Percentiles rank a stretch among this genome's conserved stretches.
phyloP scores from a whole-genome alignment of 306 rosid genomes.

The Potentilla sterilis region DNA sequence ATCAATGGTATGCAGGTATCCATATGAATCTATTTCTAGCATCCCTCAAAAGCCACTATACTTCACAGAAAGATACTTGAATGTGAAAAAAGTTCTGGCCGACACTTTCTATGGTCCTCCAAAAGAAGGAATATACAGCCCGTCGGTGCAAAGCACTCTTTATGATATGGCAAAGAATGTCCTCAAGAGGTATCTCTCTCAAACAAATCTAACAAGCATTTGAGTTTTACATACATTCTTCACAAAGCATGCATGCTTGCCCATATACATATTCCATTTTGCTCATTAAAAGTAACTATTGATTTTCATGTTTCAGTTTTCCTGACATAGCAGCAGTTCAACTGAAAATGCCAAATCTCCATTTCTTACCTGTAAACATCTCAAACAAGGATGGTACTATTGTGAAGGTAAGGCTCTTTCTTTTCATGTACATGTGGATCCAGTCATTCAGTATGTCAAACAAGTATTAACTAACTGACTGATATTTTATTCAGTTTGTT shows the following conservation, averaged over 20 bases:
- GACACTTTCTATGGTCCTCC: constrained; percentile 82
- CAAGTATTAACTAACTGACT: not conserved
- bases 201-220: not conserved
- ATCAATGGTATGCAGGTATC: constrained; percentile 56
- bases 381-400: constrained; percentile 58
- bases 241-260: not conserved
- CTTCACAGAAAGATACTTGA: constrained; percentile 64
- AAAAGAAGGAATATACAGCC: constrained; percentile 75
- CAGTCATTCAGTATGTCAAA: not conserved
- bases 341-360: constrained; percentile 94
- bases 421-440: constrained; percentile 12
- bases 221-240: not conserved
- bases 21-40: constrained; percentile 51
- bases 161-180: constrained; percentile 77
- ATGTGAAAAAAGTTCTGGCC: constrained; percentile 56
- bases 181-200: constrained; percentile 60
- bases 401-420: constrained; percentile 65
- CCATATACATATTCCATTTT: not conserved
- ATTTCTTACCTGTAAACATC: constrained; percentile 84
- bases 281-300: constrained; percentile 13
- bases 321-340: constrained; percentile 61
- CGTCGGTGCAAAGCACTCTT: constrained; percentile 92
- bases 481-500: not conserved
- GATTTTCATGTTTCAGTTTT: constrained; percentile 52
- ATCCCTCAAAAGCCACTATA: constrained; percentile 58